Conservation (phyloP, 441 rosid genomes). For the Gossypium trilobum region DNA sequence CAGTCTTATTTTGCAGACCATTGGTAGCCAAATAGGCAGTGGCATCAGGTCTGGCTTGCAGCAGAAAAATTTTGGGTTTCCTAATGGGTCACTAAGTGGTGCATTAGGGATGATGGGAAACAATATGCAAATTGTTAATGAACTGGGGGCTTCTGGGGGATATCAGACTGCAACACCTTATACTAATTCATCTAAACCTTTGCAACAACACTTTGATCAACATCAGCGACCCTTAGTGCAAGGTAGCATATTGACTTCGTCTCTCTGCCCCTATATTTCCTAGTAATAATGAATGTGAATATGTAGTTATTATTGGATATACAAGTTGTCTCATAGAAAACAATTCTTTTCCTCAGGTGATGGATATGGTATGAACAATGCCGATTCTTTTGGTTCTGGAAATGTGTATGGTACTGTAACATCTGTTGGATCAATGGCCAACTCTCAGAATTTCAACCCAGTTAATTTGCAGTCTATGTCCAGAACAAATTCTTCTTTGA, state of each 20-base stretch:
- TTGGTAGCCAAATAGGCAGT: conserved; percentile 78
- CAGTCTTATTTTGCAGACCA: conserved; percentile 64
- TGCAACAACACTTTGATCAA: conserved; percentile 62
- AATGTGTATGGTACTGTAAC: conserved; percentile 53
- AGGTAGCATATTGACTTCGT: conserved; percentile 35
- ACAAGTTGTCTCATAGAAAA: conserved; percentile 9
- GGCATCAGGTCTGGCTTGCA: conserved; percentile 74
- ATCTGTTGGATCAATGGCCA: conserved; percentile 53
- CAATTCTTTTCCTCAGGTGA: conserved; percentile 52
- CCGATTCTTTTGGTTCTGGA: conserved; percentile 65
- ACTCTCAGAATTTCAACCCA: conserved; percentile 51
- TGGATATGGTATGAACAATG: conserved; percentile 53
- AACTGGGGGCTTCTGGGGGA: conserved; percentile 50
- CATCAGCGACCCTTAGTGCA: conserved; percentile 59
- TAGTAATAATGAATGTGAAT: background rate
- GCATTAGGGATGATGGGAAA: conserved; percentile 63
- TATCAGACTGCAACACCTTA: conserved; percentile 36
- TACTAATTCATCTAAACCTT: conserved; percentile 54
- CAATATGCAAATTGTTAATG: conserved; percentile 51
- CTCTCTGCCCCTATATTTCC: background rate
- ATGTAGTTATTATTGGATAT: conserved; percentile 11
- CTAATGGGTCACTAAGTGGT: conserved; percentile 60
- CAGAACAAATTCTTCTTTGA: conserved; percentile 43
- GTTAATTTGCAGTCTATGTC: conserved; percentile 53
- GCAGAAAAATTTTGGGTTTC: conserved; percentile 63